Conservation (phyloP, 345 rosid genomes). For the Eucalyptus shirleyi region DNA sequence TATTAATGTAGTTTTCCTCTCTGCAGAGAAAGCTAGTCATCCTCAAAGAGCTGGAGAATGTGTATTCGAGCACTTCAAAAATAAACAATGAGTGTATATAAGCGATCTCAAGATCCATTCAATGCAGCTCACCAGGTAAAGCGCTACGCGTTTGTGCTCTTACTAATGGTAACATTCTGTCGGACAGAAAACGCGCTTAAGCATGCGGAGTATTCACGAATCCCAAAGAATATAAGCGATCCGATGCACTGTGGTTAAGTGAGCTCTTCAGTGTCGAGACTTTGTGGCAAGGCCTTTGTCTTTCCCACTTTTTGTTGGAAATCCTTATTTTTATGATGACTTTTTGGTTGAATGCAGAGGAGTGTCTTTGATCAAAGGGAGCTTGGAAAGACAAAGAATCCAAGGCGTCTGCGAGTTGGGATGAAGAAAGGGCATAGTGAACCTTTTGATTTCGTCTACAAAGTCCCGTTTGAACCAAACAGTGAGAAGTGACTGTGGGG, state of each 20-base stretch:
- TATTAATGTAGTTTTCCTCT: neutral
- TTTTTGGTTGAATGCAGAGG: neutral
- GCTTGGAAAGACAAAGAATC: constrained; percentile 28
- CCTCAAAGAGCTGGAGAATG: neutral
- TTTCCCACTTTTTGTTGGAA: neutral
- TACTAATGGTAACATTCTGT: neutral
- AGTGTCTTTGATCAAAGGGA: neutral
- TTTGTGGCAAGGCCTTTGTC: neutral
- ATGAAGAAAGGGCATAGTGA: neutral
- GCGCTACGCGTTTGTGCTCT: neutral
- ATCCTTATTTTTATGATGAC: neutral
- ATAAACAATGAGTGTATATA: neutral
- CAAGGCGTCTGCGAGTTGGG: constrained; percentile 13
- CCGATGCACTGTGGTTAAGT: neutral
- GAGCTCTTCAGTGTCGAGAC: neutral
- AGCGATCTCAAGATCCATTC: neutral
- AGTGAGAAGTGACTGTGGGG: constrained; percentile 4
- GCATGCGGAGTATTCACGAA: neutral
- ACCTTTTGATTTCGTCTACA: neutral
- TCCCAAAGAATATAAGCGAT: neutral
- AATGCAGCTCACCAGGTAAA: neutral
- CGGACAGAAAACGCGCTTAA: neutral
- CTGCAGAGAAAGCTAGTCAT: neutral
- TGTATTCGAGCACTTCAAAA: neutral
- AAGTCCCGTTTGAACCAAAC: constrained; percentile 25